Percentiles rank a stretch among this genome's conserved stretches.
phyloP scores from a whole-genome alignment of 768 basidiomycete genomes.

The Tylopilus plumbeoviolaceoides region DNA sequence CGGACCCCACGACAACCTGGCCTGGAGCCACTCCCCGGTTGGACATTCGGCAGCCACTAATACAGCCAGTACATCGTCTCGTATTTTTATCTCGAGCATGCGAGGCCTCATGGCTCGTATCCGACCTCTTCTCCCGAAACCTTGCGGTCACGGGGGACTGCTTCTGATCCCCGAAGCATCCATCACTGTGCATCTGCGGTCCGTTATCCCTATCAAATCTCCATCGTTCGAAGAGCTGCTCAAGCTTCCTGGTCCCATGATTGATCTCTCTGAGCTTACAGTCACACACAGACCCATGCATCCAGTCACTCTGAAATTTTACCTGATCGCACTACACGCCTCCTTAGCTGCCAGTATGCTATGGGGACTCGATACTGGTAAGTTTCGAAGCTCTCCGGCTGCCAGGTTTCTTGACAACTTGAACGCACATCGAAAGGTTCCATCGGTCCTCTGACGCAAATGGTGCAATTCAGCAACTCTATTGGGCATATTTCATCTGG shows the following conservation, averaged over 20 bases:
- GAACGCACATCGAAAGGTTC: constrained; percentile 16
- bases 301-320: constrained; percentile 17
- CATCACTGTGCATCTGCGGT: neutral
- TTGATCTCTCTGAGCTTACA: neutral
- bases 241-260: too few relatives aligned
- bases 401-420: neutral
- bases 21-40: neutral
- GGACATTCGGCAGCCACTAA: neutral
- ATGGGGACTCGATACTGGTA: constrained; percentile 32
- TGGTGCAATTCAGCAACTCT: constrained; percentile 39
- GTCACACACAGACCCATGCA: constrained; percentile 6
- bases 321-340: constrained; percentile 23
- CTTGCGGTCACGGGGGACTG: neutral
- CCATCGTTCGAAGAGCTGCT: too few relatives aligned
- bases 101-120: neutral
- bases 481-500: constrained; percentile 36
- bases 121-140: neutral
- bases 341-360: constrained; percentile 30
- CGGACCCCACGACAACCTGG: too few relatives aligned
- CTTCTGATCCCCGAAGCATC: neutral
- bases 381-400: neutral
- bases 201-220: neutral
- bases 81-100: neutral
- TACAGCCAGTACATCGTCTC: neutral
- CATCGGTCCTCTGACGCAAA: constrained; percentile 42